Evolutionary conservation across 1,284 basidiomycete genomes (phyloP).

Genomic region (Irpex sp.): DNA sequence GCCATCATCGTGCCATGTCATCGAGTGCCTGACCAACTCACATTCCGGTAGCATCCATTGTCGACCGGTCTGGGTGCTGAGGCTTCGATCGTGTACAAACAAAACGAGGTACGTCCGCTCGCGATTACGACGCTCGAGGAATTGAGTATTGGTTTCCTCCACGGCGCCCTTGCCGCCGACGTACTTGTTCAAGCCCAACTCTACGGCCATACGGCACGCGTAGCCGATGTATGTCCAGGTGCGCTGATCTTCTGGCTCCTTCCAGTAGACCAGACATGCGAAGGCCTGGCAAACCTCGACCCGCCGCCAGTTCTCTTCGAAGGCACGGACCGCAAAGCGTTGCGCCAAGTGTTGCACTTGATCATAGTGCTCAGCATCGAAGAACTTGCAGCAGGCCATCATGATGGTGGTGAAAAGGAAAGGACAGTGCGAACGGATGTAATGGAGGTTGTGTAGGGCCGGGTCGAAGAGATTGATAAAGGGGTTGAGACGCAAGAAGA

Average conservation of each 20-base stretch:
- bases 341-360: constrained; percentile 65
- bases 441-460: constrained; percentile 65
- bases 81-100: constrained; percentile 78
- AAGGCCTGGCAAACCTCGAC: constrained; percentile 84
- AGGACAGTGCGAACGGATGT: constrained; percentile 71
- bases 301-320: constrained; percentile 70
- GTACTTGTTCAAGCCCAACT: constrained; percentile 72
- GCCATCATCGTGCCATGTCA: constrained; percentile 65
- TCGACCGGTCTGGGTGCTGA: constrained; percentile 79
- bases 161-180: constrained; percentile 41
- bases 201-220: constrained; percentile 84
- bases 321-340: constrained; percentile 70
- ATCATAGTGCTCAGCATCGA: constrained; percentile 65
- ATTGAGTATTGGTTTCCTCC: constrained; percentile 59
- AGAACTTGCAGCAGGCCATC: constrained; percentile 84
- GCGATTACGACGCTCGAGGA: constrained; percentile 72
- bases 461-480: constrained; percentile 86
- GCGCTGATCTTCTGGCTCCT: constrained; percentile 74
- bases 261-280: constrained; percentile 84
- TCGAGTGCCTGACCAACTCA: constrained; percentile 63
- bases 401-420: constrained; percentile 81
- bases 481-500: constrained; percentile 77
- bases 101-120: constrained; percentile 81
- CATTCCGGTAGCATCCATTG: constrained; percentile 84
- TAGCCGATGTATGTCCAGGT: constrained; percentile 85